These are phyloP conservation scores for Delphinella strobiligena DNA, from an alignment of 2,329 filamentous ascomycete genomes.

Conservation along the genomic window DNA sequence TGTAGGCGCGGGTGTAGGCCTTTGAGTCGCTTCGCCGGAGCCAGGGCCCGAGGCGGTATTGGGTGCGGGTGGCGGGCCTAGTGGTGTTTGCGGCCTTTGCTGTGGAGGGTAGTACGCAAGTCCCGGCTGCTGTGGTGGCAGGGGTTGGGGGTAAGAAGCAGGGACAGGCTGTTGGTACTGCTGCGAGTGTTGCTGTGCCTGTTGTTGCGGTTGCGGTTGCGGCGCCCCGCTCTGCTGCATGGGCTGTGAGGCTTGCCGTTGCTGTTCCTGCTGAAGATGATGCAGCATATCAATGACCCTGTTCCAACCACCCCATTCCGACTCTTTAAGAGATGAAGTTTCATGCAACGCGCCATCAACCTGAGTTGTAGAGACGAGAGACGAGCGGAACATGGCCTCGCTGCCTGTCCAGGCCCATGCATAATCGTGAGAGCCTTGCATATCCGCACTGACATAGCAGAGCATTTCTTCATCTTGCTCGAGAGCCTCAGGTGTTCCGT, in stretches of 20 bases:
- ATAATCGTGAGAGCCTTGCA: constrained; percentile 65
- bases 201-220: constrained; percentile 8
- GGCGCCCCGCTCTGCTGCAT: constrained; percentile 2
- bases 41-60: constrained; percentile 5
- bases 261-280: constrained; percentile 39
- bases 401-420: constrained; percentile 66
- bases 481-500: constrained; percentile 26
- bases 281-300: constrained; percentile 54
- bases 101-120: constrained; percentile 5
- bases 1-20: constrained; percentile 3
- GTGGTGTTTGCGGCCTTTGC: constrained; percentile 2
- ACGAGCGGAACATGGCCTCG: constrained; percentile 26
- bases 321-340: constrained; percentile 27
- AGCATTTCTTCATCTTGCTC: constrained; percentile 76
- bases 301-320: constrained; percentile 73
- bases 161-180: constrained; percentile 7
- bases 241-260: neutral
- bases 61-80: constrained; percentile 6
- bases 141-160: constrained; percentile 6
- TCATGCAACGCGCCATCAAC: constrained; percentile 2
- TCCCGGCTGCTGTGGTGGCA: constrained; percentile 11
- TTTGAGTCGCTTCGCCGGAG: neutral
- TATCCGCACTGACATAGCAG: constrained; percentile 73
- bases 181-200: constrained; percentile 11
- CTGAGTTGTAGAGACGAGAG: constrained; percentile 11